Evolutionary conservation across 768 basidiomycete species (phyloP), one percentile per base, ranked within the genome.

Genomic region (Hypholoma sublateritium): DNA sequence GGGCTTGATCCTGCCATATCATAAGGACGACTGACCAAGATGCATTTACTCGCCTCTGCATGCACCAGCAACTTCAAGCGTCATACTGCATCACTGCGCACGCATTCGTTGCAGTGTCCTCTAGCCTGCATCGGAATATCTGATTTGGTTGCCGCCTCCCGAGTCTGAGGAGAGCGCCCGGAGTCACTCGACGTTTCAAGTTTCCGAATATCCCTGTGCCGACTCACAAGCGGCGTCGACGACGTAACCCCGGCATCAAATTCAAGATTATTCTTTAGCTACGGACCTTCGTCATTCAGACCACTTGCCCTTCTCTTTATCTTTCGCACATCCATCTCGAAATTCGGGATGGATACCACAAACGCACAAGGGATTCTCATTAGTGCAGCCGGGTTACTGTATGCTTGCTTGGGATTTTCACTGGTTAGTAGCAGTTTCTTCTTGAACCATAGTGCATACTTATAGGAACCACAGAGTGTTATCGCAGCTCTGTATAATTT

Each of bases 361-460:
- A 61, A 58, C 6, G 60, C 62, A 14, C 71, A 63, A 22, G 66
- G 67, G 17, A 55, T 70, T 3, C 54, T 69, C 24, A 65, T 72
- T n/a, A 69, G 63, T 60, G 59, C 61, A 25, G 72, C 65, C 17
- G 70, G 74, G n/a, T 66, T 70, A 41, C 49, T 74, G 17, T 72
- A 71, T 39, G 73, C 70, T 22, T 60, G 64, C 8, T 59, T 70
- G 34, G 76, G 76, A 2, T 72, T 76, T 55, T 66, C 65, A 42
- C 55, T 77, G 67, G 76, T 75, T 54, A 65, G 74, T 63, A 6
- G 7, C 34, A 36, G 22, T 13, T 46, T 37, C 22, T 36, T 34
- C 17, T 50, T 41, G 41, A 22, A 24, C 34, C 17, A 41, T 16
- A 7, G 14, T 3, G 19, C 32, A 36, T 45, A 36, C 22, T 65